Percentiles rank a stretch among this genome's conserved stretches.
Evolutionary conservation across 805 yeast species (phyloP).

Genomic region (Metschnikowia bowlesiae): DNA sequence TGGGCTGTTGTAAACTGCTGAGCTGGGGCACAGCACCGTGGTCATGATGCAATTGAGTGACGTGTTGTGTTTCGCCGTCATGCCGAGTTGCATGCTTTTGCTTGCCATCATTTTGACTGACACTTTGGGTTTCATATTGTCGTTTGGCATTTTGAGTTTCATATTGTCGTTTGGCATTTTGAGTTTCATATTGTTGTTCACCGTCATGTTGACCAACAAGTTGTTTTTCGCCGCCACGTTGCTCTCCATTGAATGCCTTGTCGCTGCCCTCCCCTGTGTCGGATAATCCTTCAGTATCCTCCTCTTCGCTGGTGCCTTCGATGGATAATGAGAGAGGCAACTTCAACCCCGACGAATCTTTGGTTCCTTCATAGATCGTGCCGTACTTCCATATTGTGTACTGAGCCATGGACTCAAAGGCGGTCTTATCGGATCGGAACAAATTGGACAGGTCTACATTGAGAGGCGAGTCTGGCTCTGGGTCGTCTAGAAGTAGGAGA

Average conservation of each 20-base stretch:
- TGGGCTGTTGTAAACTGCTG: not conserved
- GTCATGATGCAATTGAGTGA: not conserved
- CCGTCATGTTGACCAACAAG: too few species aligned
- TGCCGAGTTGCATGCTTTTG: not conserved
- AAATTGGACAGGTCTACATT: conserved; percentile 67
- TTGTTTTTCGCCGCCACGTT: not conserved
- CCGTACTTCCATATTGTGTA: conserved; percentile 36
- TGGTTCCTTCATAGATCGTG: conserved; percentile 21
- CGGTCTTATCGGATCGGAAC: conserved; percentile 39
- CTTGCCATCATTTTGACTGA: not conserved
- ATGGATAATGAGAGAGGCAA: not conserved
- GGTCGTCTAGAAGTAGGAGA: conserved; percentile 52
- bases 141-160: too few species aligned
- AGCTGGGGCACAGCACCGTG: not conserved
- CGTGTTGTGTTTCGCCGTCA: too few species aligned
- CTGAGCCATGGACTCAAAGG: conserved; percentile 39
- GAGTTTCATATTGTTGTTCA: too few species aligned
- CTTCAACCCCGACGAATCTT: conserved; percentile 9
- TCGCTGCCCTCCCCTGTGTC: not conserved
- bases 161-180: too few species aligned
- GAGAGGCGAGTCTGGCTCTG: conserved; percentile 69
- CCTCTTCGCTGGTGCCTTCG: not conserved
- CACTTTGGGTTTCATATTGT: too few species aligned
- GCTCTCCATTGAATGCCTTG: not conserved
- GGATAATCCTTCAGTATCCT: not conserved